Percentiles rank a stretch among this genome's conserved stretches.
phyloP scores from a whole-genome alignment of 495 filamentous ascomycete genomes.

The Tuber aestivum region DNA sequence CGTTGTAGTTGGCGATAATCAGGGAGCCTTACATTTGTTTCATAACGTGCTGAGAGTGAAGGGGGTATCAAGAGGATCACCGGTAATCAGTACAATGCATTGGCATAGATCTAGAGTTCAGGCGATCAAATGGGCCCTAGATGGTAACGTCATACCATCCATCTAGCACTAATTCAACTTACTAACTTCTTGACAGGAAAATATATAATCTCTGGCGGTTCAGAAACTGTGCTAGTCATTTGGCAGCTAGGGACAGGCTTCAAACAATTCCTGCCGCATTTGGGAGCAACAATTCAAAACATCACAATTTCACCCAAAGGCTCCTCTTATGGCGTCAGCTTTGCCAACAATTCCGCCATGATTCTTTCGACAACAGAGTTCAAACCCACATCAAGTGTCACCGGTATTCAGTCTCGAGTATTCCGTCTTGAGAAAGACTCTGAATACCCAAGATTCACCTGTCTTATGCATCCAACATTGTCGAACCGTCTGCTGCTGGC shows the following conservation, averaged over 20 bases:
- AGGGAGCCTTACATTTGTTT: constrained; percentile 64
- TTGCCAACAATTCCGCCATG: constrained; percentile 87
- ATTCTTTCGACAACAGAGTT: constrained; percentile 84
- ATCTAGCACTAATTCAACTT: constrained; percentile 19
- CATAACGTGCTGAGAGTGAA: constrained; percentile 66
- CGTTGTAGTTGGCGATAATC: constrained; percentile 65
- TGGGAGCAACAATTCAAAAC: constrained; percentile 73
- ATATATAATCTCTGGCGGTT: constrained; percentile 87
- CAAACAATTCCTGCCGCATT: constrained; percentile 75
- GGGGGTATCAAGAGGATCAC: constrained; percentile 46
- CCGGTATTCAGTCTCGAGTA: constrained; percentile 63
- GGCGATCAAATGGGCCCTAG: constrained; percentile 77
- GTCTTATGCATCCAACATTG: constrained; percentile 54
- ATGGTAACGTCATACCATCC: constrained; percentile 57
- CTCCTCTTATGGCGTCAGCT: constrained; percentile 69
- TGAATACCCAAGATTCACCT: constrained; percentile 39
- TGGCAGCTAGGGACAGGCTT: constrained; percentile 89
- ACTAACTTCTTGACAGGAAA: constrained; percentile 57
- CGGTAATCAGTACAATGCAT: constrained; percentile 57
- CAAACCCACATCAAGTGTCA: constrained; percentile 68
- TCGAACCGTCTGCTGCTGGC: constrained; percentile 57
- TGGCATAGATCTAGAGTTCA: constrained; percentile 85
- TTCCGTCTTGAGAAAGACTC: constrained; percentile 9
- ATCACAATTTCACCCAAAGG: constrained; percentile 74
- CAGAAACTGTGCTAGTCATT: constrained; percentile 83